Percentiles rank a stretch among this genome's conserved stretches.
phyloP scores from a whole-genome alignment of 768 basidiomycete genomes.

The Amanita exitialis region DNA sequence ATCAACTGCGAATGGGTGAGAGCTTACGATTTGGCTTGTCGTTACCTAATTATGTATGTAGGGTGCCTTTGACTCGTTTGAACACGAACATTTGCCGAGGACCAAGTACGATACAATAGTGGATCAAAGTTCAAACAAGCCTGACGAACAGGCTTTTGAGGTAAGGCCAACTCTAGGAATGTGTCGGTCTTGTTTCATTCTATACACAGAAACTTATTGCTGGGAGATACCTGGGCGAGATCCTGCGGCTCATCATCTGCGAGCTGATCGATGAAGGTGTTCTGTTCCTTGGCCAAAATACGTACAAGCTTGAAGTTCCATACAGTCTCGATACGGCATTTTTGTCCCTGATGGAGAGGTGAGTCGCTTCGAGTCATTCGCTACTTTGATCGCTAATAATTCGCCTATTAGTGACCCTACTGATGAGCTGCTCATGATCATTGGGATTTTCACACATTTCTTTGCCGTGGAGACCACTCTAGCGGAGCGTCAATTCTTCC shows the following conservation, averaged over 20 bases:
- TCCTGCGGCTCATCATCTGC: constrained; percentile 87
- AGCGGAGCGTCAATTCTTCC: constrained; percentile 96
- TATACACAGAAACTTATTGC: constrained; percentile 79
- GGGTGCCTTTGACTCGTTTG: constrained; percentile 97
- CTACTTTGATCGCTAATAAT: not conserved
- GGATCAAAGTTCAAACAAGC: constrained; percentile 94
- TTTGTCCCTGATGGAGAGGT: constrained; percentile 95
- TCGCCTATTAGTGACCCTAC: constrained; percentile 67
- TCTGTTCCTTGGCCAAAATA: constrained; percentile 95
- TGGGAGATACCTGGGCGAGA: constrained; percentile 92
- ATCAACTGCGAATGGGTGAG: constrained; percentile 97
- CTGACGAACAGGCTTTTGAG: constrained; percentile 90
- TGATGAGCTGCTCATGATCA: constrained; percentile 92
- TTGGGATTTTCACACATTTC: constrained; percentile 96
- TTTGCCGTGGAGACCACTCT: constrained; percentile 94
- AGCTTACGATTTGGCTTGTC: not conserved
- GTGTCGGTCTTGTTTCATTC: not conserved
- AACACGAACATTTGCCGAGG: constrained; percentile 88
- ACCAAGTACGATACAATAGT: constrained; percentile 92
- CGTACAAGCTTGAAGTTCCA: constrained; percentile 93
- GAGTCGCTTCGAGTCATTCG: constrained; percentile 6
- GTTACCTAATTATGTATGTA: constrained; percentile 17
- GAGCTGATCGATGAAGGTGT: constrained; percentile 97
- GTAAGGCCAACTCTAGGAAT: constrained; percentile 23
- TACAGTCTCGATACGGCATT: constrained; percentile 96